Evolutionary conservation across 495 filamentous ascomycete genomes (phyloP), one percentile per base, ranked within the genome.

Genomic region (Xylaria nigripes): DNA sequence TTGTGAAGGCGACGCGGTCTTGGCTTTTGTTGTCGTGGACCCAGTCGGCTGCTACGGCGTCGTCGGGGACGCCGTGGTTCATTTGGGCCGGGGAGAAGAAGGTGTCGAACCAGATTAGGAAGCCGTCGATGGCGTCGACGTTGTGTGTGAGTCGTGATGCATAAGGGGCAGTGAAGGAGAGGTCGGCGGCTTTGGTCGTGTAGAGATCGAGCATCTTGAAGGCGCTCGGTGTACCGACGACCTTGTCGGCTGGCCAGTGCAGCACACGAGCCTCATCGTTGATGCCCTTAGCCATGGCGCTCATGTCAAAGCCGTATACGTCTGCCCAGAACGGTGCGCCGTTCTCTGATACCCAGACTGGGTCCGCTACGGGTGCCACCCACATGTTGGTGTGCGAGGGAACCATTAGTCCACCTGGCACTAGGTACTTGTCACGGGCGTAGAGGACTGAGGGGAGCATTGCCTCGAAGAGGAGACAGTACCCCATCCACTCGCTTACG

Each of bases 401-500:
- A 62, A 95, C 92, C 55, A 96, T 90, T 54, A 95, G 77, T 27
- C 93, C 93, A 57, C 82, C 87, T 15, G 86, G 82, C 45, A 72
- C 76, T 34, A 99, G 85, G 74, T 97, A 99, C 54, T 76, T 81
- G 78, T 99, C 92, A 61, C 93, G 82, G 18, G 93, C 93, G 67
- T 87, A 95, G 38, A 99, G 82, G 13, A 99, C 94, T 34, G 88
- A 94, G 56, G 95, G 92, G 54, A 99, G 74, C 93, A 99, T 99
- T 74, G 86, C 88, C 78, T 99, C 93, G 74, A 96, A 99, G 40
- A 97, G 81, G 43, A 99, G 81, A 74, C 93, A 95, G 76, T 99
- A 99, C 43, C 93, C 93, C 93, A 99, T 99, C 93, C 93, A 99
- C 74, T 99, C 93, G 27, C 89, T 95, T 56, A 99, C 89, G 72